Conservation (phyloP, 2,329 filamentous ascomycete genomes). For the Fusarium ambrosium region DNA sequence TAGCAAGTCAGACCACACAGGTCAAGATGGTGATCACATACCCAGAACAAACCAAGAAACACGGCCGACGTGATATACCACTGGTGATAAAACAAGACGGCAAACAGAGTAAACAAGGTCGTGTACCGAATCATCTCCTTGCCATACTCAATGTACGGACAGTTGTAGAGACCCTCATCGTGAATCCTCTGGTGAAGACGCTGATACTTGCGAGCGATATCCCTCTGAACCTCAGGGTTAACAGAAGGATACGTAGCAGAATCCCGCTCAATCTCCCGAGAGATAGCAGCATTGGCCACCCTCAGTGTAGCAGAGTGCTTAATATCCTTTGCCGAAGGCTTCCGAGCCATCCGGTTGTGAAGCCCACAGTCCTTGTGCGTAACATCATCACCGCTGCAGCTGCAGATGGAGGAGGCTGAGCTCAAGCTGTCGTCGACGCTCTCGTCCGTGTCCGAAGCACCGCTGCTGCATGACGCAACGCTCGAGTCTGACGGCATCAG, state of each 20-base stretch:
- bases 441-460: conserved; percentile 39
- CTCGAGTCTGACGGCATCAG: conserved; percentile 22
- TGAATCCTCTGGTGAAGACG: conserved; percentile 67
- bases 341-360: conserved; percentile 17
- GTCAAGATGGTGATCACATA: conserved; percentile 40
- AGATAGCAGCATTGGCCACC: conserved; percentile 41
- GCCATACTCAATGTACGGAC: conserved; percentile 69
- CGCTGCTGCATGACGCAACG: conserved; percentile 9
- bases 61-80: conserved; percentile 71
- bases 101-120: conserved; percentile 63
- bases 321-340: not conserved
- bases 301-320: conserved; percentile 23
- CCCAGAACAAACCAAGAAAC: conserved; percentile 74
- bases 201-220: conserved; percentile 69
- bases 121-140: conserved; percentile 70
- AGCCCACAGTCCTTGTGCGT: conserved; percentile 12
- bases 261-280: conserved; percentile 51
- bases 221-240: conserved; percentile 65
- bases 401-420: conserved; percentile 38
- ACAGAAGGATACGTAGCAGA: conserved; percentile 64
- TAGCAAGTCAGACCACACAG: conserved; percentile 6
- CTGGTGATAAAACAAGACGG: conserved; percentile 58
- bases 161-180: conserved; percentile 70
- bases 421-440: conserved; percentile 33
- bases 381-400: conserved; percentile 19